These are phyloP conservation scores for Leptosphaerulina australis DNA, from an alignment of 2,329 filamentous ascomycete genomes.

Conservation along the genomic window DNA sequence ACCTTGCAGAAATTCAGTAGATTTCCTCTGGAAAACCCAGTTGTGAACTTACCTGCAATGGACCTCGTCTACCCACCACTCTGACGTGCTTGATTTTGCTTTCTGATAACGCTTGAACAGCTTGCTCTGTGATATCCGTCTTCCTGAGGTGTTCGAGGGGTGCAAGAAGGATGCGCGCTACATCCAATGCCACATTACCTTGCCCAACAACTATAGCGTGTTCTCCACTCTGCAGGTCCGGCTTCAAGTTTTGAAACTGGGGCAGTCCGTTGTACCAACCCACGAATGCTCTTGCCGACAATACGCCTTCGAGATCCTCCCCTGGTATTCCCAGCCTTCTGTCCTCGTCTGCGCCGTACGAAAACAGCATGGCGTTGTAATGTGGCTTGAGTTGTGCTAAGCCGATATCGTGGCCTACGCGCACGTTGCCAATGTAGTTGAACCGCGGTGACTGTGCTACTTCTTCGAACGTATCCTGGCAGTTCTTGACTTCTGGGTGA, in stretches of 20 bases:
- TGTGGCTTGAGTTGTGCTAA: constrained; percentile 73
- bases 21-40: too few relatives aligned
- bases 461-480: constrained; percentile 89
- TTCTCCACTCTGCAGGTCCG: constrained; percentile 75
- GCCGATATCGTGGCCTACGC: constrained; percentile 73
- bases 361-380: constrained; percentile 90
- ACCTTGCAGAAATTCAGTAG: constrained; percentile 62
- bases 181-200: constrained; percentile 94
- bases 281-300: constrained; percentile 90
- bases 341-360: constrained; percentile 90
- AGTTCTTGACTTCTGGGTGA: constrained; percentile 99
- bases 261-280: constrained; percentile 98
- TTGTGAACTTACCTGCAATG: constrained; percentile 70
- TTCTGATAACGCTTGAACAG: constrained; percentile 72
- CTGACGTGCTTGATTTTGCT: constrained; percentile 80
- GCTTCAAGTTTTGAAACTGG: constrained; percentile 73
- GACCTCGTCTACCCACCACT: constrained; percentile 87
- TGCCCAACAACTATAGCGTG: constrained; percentile 90
- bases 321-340: constrained; percentile 78
- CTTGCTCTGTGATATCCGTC: constrained; percentile 89
- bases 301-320: constrained; percentile 77
- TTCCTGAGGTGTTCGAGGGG: constrained; percentile 73
- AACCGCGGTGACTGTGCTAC: constrained; percentile 83
- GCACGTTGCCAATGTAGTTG: constrained; percentile 88
- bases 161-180: constrained; percentile 84